These are phyloP conservation scores for Volvox africanus DNA, from an alignment of 139 green algal species.

Conservation along the genomic window DNA sequence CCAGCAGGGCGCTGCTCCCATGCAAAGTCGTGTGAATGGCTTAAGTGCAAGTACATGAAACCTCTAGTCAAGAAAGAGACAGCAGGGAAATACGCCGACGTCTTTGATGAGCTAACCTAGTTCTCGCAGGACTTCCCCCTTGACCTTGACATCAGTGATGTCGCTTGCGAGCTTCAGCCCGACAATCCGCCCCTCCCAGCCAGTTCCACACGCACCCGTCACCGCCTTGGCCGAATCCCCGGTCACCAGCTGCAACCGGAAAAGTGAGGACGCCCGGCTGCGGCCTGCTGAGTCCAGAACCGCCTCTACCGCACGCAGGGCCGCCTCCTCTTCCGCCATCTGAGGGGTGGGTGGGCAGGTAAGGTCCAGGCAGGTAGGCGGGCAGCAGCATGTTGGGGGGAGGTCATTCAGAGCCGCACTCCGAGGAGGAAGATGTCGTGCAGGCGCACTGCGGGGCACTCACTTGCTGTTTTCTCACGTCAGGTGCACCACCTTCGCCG, in stretches of 20 bases:
- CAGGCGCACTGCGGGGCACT: not conserved
- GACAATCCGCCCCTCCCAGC: not conserved
- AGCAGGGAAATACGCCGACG: no score
- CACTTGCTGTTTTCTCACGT: not conserved
- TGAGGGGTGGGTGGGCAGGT: not conserved
- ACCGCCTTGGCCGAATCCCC: slow-evolving; percentile 65
- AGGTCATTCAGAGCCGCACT: not conserved
- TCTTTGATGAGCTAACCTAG: no score
- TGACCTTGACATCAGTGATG: no score
- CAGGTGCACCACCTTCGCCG: not conserved
- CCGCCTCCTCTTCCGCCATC: slow-evolving; percentile 38
- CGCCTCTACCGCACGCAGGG: slow-evolving; percentile 34
- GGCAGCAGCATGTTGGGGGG: not conserved
- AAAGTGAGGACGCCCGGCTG: not conserved
- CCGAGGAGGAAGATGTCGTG: not conserved
- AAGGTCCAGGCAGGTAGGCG: no score
- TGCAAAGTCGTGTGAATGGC: not conserved
- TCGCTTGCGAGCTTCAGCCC: not conserved
- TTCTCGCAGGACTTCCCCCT: no score
- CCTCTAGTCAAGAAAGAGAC: no score
- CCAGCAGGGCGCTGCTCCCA: no score
- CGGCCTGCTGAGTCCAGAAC: slow-evolving; percentile 32
- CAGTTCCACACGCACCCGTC: slow-evolving; percentile 28
- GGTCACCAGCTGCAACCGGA: slow-evolving; percentile 55
- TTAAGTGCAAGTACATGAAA: no score